Evolutionary conservation across 176 grass and related monocot species (phyloP).

Genomic region (Oryza glaberrima): DNA sequence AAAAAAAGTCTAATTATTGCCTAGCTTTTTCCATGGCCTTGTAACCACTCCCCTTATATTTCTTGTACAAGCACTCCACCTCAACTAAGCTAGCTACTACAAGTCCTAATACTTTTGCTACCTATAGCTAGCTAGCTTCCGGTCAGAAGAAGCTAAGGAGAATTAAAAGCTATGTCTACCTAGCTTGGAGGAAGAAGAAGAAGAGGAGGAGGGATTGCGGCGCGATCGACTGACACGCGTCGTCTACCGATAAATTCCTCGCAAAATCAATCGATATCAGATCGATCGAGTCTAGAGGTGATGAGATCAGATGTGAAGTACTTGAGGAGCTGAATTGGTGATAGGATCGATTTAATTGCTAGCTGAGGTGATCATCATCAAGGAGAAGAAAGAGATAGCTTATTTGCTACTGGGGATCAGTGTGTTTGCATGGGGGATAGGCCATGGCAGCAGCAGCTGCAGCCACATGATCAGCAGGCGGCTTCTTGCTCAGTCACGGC

Average conservation of each 20-base stretch:
- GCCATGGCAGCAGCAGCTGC: slow-evolving; percentile 49
- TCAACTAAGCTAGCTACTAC: slow-evolving; percentile 25
- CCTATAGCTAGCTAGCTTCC: slow-evolving; percentile 33
- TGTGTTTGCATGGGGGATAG: slow-evolving; percentile 55
- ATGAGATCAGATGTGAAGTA: slow-evolving; percentile 8
- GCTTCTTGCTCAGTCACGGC: slow-evolving; percentile 22
- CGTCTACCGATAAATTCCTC: not conserved
- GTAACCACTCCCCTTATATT: slow-evolving; percentile 68
- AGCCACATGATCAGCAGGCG: slow-evolving; percentile 43
- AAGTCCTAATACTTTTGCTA: slow-evolving; percentile 34
- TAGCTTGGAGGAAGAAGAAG: not conserved
- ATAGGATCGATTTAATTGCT: not conserved
- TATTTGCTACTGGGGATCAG: not conserved
- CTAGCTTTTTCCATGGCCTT: slow-evolving; percentile 55
- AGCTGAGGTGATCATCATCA: slow-evolving; percentile 11
- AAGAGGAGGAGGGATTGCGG: not conserved
- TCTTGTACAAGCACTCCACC: slow-evolving; percentile 63
- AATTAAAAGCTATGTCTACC: slow-evolving; percentile 19
- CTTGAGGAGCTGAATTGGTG: slow-evolving; percentile 3
- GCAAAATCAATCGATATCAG: not conserved
- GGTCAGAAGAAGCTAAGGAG: slow-evolving; percentile 47
- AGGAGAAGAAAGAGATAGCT: slow-evolving; percentile 18
- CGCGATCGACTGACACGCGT: not conserved
- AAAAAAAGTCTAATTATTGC: slow-evolving; percentile 55
- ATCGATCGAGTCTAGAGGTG: not conserved